Evolutionary conservation across 1,139 yeast species (phyloP).

Genomic region (Kodamaea sp.): DNA sequence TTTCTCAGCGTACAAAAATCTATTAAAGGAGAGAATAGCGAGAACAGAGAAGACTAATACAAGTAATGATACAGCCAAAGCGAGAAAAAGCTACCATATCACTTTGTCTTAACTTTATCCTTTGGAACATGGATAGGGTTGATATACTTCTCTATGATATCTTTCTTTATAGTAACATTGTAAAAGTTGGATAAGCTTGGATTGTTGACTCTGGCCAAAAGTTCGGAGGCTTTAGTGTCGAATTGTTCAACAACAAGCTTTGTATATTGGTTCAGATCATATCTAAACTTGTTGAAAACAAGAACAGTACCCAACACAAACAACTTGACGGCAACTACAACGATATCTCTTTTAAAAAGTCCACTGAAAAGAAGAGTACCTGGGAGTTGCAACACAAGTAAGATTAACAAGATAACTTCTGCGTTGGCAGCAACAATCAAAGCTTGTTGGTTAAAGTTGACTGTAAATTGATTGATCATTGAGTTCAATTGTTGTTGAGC

Average conservation of each 20-base stretch:
- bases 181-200: constrained; percentile 9
- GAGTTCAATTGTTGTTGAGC: constrained; percentile 15
- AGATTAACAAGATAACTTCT: constrained; percentile 34
- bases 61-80: too few species aligned
- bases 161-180: constrained; percentile 8
- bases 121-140: constrained; percentile 9
- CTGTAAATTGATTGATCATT: constrained; percentile 33
- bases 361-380: constrained; percentile 17
- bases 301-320: constrained; percentile 28
- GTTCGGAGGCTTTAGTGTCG: constrained; percentile 31
- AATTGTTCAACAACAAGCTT: constrained; percentile 36
- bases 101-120: constrained; percentile 1
- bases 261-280: constrained; percentile 40
- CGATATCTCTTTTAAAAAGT: constrained; percentile 16
- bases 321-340: constrained; percentile 16
- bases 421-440: constrained; percentile 45
- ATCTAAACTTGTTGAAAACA: constrained; percentile 46
- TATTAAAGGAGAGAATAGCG: neutral
- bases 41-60: neutral
- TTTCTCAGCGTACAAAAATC: neutral
- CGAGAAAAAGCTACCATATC: neutral
- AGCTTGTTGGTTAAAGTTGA: constrained; percentile 43
- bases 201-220: constrained; percentile 20
- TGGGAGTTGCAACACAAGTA: constrained; percentile 23
- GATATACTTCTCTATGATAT: constrained; percentile 7